Conservation (phyloP, 257 asterid genomes). For the Petunia secreta region DNA sequence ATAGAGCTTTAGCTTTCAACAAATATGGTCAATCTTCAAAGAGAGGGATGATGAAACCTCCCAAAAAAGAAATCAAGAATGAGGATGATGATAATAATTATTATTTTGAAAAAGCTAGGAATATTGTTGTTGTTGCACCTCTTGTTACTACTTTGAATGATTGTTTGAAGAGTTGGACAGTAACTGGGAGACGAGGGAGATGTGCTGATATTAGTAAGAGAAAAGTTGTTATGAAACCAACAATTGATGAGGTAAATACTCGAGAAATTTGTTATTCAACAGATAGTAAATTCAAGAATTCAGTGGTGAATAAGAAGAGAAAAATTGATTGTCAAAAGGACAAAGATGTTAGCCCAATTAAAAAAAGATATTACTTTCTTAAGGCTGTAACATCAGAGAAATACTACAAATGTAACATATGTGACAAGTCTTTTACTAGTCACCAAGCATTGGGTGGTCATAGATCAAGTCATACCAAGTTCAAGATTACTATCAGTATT, state of each 20-base stretch:
- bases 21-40: not conserved
- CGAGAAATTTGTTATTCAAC: not conserved
- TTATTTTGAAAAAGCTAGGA: not conserved
- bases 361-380: too few species aligned
- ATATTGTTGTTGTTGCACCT: not conserved
- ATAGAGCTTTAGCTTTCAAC: constrained; percentile 37
- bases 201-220: not conserved
- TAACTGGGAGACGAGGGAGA: constrained; percentile 41
- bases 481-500: constrained; percentile 28
- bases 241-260: not conserved
- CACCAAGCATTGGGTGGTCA: constrained; percentile 73
- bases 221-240: not conserved
- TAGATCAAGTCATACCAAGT: constrained; percentile 58
- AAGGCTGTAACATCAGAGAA: constrained; percentile 12
- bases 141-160: not conserved
- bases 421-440: constrained; percentile 33
- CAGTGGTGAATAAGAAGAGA: too few species aligned
- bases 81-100: not conserved
- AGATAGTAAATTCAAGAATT: too few species aligned
- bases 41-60: constrained; percentile 44
- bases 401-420: constrained; percentile 36
- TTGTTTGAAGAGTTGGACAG: constrained; percentile 40
- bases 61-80: not conserved
- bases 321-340: too few species aligned
- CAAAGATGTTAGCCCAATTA: too few species aligned